Evolutionary conservation across 73 alveolate species (phyloP).

Genomic region (Stentor coeruleus): DNA sequence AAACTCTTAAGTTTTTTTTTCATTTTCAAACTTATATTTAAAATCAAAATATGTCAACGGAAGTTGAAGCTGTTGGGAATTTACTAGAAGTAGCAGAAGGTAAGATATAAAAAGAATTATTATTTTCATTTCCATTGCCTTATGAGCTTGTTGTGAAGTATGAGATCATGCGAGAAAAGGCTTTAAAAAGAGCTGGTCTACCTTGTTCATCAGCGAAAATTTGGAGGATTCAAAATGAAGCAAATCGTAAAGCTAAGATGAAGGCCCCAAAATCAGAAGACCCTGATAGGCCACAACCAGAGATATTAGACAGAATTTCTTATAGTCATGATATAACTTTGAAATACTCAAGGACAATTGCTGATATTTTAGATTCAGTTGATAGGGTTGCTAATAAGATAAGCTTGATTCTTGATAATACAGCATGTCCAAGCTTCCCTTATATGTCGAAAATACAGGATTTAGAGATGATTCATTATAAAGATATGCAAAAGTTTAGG

Average conservation of each 20-base stretch:
- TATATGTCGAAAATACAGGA: neutral
- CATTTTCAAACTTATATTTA: too few species aligned
- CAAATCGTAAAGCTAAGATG: neutral
- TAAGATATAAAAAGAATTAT: neutral
- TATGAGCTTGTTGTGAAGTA: neutral
- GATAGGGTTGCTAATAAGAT: neutral
- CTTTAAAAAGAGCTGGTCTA: neutral
- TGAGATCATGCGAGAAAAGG: neutral
- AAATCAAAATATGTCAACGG: conserved; percentile 20
- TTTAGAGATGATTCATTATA: neutral
- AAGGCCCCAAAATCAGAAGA: neutral
- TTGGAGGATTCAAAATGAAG: neutral
- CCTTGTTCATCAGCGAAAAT: neutral
- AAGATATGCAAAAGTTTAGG: neutral
- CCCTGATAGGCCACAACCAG: neutral
- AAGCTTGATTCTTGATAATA: neutral
- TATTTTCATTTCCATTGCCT: neutral
- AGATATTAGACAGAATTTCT: neutral
- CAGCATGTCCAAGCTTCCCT: neutral
- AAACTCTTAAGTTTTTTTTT: too few species aligned
- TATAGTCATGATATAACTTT: neutral
- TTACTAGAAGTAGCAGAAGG: conserved; percentile 20
- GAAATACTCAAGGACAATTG: neutral
- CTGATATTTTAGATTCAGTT: neutral
- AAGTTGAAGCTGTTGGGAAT: neutral